Percentiles rank a stretch among this genome's conserved stretches.
Conservation (phyloP, 495 filamentous ascomycete genomes). For the Hypoxylon cercidicola region DNA sequence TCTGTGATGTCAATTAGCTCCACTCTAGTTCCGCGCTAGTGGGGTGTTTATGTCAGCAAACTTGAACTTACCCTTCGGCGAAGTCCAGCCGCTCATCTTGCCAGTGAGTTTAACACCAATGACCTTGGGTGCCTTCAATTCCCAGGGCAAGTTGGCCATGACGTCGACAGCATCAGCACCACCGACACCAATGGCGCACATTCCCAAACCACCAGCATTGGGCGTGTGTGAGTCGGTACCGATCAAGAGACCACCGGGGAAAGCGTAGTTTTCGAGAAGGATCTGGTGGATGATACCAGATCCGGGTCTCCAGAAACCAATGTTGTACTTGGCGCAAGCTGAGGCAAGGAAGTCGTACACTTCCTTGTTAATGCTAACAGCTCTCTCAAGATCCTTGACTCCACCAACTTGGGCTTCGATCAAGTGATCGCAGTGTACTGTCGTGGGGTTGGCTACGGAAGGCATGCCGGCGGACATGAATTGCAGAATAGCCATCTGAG, state of each 20-base stretch:
- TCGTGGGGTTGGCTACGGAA: constrained; percentile 91
- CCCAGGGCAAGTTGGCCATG: constrained; percentile 98
- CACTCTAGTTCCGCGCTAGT: neutral
- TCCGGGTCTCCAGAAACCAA: constrained; percentile 98
- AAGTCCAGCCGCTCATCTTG: constrained; percentile 88
- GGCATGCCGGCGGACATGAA: constrained; percentile 99
- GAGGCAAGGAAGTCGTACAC: constrained; percentile 97
- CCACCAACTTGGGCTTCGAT: constrained; percentile 98
- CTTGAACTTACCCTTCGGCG: constrained; percentile 76
- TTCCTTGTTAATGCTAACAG: constrained; percentile 97
- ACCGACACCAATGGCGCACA: constrained; percentile 96
- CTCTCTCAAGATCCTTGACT: constrained; percentile 91
- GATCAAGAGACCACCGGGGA: constrained; percentile 97
- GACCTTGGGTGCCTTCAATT: constrained; percentile 96
- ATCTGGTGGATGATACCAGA: constrained; percentile 99
- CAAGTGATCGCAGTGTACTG: constrained; percentile 99
- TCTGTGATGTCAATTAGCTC: constrained; percentile 56
- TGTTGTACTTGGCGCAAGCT: constrained; percentile 98
- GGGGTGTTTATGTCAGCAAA: too few species aligned
- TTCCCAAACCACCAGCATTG: constrained; percentile 96
- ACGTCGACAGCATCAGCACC: constrained; percentile 99
- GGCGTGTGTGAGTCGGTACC: constrained; percentile 99
- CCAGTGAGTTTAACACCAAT: constrained; percentile 97
- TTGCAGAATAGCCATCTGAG: constrained; percentile 99
- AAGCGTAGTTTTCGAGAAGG: constrained; percentile 97